Base-by-base conservation (phyloP, 2,329 filamentous ascomycete genomes). In the Xylariomycetidae sp. region DNA sequence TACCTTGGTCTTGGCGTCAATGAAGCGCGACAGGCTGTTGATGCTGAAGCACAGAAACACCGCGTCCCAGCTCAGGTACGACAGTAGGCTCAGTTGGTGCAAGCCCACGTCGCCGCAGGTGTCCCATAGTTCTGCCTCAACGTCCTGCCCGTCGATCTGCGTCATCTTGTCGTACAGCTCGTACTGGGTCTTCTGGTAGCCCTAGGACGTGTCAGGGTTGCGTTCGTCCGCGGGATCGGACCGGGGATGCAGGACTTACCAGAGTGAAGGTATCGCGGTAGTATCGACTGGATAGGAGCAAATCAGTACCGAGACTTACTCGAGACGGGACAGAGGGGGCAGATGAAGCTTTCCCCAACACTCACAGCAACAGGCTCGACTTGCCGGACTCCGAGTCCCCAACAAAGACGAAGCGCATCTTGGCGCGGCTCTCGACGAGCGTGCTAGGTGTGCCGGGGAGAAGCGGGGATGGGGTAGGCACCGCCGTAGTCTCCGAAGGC, bases 41-140 rank as follows among this genome's bases (percentile, higher is more conserved):
- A 64, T 39, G 29, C 47, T 49, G 32, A 58, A 61, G 44, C 62
- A 65, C 25, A 64, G 51, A 32, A 64, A 52, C 4, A 59, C 52
- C 2, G 53, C 59, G 17, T 64, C 56, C 52, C 53, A 58, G 5
- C 34, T 35, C 1, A 57, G 37, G 32, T 58, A 58, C 16, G 43
- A 51, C 10, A 56, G 45, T 2, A 45, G 38, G 12, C 37, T 23
- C 6, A 58, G 51, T 24, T 56, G 54, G 31, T 56, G 45, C 20
- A 50, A 25, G 6, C 37, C 19, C 22, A 50, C 19, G 15, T 50
- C 38, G 13, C 55, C 55, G 3, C 47, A 45, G 2, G 49, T 56
- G 19, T 58, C 55, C 55, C 52, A 57, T 10, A 58, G 29, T 29
- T 58, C 55, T 17, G 56, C 33, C 12, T 56, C 48, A n/a, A 48